Conservation (phyloP, 805 yeast species). For the Wickerhamomyces kurtzmanii region DNA sequence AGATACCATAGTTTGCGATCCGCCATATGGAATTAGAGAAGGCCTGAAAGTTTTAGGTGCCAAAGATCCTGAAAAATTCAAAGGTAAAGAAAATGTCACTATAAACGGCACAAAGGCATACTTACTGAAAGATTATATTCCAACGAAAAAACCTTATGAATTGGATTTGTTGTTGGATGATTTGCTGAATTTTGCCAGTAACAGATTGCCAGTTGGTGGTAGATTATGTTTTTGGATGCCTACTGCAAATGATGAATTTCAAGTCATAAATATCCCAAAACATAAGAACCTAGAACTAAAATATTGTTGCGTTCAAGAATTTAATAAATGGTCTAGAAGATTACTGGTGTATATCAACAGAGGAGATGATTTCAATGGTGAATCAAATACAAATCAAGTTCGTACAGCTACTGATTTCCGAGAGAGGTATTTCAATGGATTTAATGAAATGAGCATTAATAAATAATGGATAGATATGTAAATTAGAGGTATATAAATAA, state of each 20-base stretch:
- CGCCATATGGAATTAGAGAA: constrained; percentile 96
- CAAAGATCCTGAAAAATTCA: constrained; percentile 53
- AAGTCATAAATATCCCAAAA: constrained; percentile 63
- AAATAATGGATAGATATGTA: constrained; percentile 2
- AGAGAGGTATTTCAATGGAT: constrained; percentile 67
- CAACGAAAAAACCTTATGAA: constrained; percentile 86
- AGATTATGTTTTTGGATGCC: constrained; percentile 97
- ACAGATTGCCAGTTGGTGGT: constrained; percentile 64
- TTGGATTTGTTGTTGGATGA: constrained; percentile 73
- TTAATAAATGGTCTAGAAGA: constrained; percentile 89
- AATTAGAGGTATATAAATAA: neutral
- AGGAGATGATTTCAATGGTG: constrained; percentile 42
- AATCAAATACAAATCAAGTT: constrained; percentile 30
- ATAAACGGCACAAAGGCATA: constrained; percentile 76
- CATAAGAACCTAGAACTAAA: constrained; percentile 65
- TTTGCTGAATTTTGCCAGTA: constrained; percentile 61
- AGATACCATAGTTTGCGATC: constrained; percentile 88
- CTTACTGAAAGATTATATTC: constrained; percentile 73
- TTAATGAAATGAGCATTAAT: constrained; percentile 21
- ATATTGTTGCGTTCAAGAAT: constrained; percentile 75
- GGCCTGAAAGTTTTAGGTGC: constrained; percentile 92
- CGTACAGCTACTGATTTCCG: constrained; percentile 52
- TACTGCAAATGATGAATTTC: constrained; percentile 79
- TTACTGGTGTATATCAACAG: constrained; percentile 71
- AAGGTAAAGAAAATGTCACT: constrained; percentile 63